Conservation (phyloP, 2,329 filamentous ascomycete species). For the Colletotrichum tropicicola region DNA sequence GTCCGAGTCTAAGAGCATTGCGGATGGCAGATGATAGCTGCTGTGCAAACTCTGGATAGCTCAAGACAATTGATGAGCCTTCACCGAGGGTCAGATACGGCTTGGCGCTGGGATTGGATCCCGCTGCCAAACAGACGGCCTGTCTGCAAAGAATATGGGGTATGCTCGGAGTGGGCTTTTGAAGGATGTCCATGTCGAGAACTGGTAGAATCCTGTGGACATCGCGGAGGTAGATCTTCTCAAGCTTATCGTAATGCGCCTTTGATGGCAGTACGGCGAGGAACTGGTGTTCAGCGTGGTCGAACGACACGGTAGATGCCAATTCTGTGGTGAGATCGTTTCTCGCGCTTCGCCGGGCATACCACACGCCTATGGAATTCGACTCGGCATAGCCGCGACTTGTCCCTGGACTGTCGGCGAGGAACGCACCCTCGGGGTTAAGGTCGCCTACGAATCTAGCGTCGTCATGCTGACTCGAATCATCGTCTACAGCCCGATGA, state of each 20-base stretch:
- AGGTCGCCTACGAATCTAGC: slow-evolving; percentile 34
- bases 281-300: slow-evolving; percentile 15
- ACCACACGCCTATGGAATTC: slow-evolving; percentile 30
- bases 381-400: slow-evolving; percentile 22
- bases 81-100: slow-evolving; percentile 29
- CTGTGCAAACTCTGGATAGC: slow-evolving; percentile 23
- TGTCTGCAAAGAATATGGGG: slow-evolving; percentile 32
- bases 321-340: not conserved
- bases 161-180: slow-evolving; percentile 30
- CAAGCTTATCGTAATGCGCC: slow-evolving; percentile 32
- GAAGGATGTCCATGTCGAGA: slow-evolving; percentile 32
- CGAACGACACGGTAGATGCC: slow-evolving; percentile 11
- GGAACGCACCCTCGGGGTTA: slow-evolving; percentile 35
- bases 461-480: slow-evolving; percentile 22
- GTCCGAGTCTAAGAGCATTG: slow-evolving; percentile 11
- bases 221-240: slow-evolving; percentile 22
- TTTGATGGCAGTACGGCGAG: slow-evolving; percentile 13
- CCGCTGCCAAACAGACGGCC: slow-evolving; percentile 34
- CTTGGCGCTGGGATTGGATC: slow-evolving; percentile 30
- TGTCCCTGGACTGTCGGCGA: slow-evolving; percentile 30
- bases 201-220: slow-evolving; percentile 34
- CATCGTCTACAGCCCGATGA: not conserved
- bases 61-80: slow-evolving; percentile 9
- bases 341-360: slow-evolving; percentile 9
- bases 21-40: slow-evolving; percentile 28